Base-by-base conservation (phyloP, 2,329 filamentous ascomycete genomes). In the Grosmannia clavigera region DNA sequence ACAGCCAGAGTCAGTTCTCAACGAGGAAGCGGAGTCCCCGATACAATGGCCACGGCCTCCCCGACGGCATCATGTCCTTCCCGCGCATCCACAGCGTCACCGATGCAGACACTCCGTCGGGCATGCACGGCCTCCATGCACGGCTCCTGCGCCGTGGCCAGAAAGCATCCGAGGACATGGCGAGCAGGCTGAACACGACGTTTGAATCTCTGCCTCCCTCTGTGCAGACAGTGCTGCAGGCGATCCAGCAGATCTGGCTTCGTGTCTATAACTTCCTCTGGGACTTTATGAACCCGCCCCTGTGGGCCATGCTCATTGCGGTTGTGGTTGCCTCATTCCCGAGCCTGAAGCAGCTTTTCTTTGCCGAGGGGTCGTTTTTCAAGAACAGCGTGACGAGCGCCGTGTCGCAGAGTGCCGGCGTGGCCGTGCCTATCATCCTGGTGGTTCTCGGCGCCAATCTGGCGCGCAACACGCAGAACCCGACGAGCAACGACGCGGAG, bases 271-370 rank as follows among this genome's bases (percentile, higher is more conserved):
- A 74, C 56, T 91, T 91, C 58, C 70, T 92, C 14, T 94, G 88
- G 88, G 87, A 88, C 55, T 96, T 96, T 72, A 97, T 99, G 92
- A 97, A 97, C 73, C 92, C 94, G 51, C 94, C 94, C 0, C 84
- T 99, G 31, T 97, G 92, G 91, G 92, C 94, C 35, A 97, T 99
- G 94, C 76, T 97, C 40, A 77, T 85, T 48, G 90, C 94, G n/a
- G 86, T 97, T 54, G 75, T 96, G 57, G 88, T 99, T 6, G 94
- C 94, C 3, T 95, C 91, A 0, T 82, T 96, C 6, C 94, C 94
- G 0, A 69, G 77, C 1, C 80, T 99, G 9, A 92, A 99, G 71
- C 77, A 80, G 50, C 75, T 94, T 22, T 96, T 99, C 76, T 99
- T 97, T 73, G 80, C 85, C 58, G 84, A 91, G 46, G 92, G 89